Percentiles rank a stretch among this genome's conserved stretches.
Conservation (phyloP, 495 filamentous ascomycete species). For the Penicillium salamii region DNA sequence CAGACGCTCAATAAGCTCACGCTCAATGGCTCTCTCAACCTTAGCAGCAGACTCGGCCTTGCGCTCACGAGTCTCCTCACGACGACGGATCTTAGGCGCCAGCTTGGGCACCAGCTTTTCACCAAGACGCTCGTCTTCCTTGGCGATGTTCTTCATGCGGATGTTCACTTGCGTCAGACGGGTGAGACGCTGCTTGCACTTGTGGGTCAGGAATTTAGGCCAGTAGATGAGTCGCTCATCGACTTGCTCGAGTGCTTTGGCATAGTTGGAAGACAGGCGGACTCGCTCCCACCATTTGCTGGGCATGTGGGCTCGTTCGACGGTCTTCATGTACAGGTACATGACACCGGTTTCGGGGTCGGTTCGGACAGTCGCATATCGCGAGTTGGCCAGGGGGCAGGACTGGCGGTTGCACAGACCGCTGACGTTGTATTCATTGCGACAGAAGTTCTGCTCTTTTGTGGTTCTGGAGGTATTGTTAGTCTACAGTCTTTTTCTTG, state of each 20-base stretch:
- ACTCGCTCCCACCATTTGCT: conserved; percentile 94
- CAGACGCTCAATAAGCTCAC: conserved; percentile 89
- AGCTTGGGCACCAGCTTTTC: conserved; percentile 86
- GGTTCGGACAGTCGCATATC: conserved; percentile 90
- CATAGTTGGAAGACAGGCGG: conserved; percentile 85
- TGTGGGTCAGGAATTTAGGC: conserved; percentile 93
- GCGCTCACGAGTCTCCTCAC: conserved; percentile 87
- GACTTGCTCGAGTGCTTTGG: conserved; percentile 80
- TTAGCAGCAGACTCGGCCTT: conserved; percentile 94
- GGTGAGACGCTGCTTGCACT: conserved; percentile 96
- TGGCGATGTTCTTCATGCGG: conserved; percentile 75
- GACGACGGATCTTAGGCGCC: conserved; percentile 84
- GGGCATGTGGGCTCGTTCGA: conserved; percentile 87
- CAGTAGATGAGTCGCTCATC: conserved; percentile 90
- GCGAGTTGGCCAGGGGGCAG: conserved; percentile 92
- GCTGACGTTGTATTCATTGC: conserved; percentile 93
- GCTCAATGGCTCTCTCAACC: conserved; percentile 92
- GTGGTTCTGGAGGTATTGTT: conserved; percentile 59
- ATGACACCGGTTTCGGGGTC: conserved; percentile 77
- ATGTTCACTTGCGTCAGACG: conserved; percentile 91
- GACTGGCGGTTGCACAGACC: conserved; percentile 94
- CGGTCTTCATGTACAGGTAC: conserved; percentile 97
- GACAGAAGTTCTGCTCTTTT: conserved; percentile 91
- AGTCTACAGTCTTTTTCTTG: conserved; percentile 10
- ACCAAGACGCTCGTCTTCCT: conserved; percentile 86